These are phyloP conservation scores for Dothideomycetes sp. DNA, from an alignment of 2,329 filamentous ascomycete species.

Conservation along the genomic window DNA sequence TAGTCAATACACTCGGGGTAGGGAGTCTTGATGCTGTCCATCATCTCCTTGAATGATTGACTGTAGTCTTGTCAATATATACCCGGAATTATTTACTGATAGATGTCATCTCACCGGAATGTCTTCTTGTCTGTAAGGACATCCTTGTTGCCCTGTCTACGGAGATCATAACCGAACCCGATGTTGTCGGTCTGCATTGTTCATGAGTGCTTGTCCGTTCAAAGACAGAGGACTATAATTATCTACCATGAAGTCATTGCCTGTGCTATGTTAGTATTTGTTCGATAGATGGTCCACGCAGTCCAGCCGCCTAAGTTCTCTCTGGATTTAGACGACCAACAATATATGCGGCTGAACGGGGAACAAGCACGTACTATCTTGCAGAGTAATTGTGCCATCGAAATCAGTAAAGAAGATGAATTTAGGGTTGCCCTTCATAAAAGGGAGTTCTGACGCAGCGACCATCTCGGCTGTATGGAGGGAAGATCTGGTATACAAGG, in stretches of 20 bases:
- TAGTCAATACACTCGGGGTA: constrained; percentile 72
- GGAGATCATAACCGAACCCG: constrained; percentile 65
- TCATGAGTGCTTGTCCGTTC: not conserved
- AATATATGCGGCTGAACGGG: not conserved
- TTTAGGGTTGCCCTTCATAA: constrained; percentile 54
- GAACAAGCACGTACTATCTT: constrained; percentile 43
- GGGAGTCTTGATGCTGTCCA: constrained; percentile 72
- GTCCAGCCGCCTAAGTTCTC: too few species aligned
- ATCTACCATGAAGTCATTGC: constrained; percentile 54
- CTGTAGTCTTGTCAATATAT: too few species aligned
- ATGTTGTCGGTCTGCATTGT: constrained; percentile 70
- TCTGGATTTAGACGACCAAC: not conserved
- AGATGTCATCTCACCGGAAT: constrained; percentile 67
- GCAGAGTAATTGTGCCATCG: constrained; percentile 83
- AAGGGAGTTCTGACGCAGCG: constrained; percentile 27
- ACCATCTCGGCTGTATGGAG: constrained; percentile 14
- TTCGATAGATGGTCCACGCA: too few species aligned
- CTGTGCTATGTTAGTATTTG: constrained; percentile 21
- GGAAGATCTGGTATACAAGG: not conserved
- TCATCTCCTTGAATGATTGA: constrained; percentile 82
- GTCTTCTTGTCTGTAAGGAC: constrained; percentile 59
- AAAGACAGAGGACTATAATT: not conserved
- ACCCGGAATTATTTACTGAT: too few species aligned
- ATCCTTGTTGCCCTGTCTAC: constrained; percentile 62
- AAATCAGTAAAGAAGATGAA: constrained; percentile 99